Evolutionary conservation across 495 filamentous ascomycete species (phyloP), one percentile per base, ranked within the genome.

Genomic region (Poronia punctata): DNA sequence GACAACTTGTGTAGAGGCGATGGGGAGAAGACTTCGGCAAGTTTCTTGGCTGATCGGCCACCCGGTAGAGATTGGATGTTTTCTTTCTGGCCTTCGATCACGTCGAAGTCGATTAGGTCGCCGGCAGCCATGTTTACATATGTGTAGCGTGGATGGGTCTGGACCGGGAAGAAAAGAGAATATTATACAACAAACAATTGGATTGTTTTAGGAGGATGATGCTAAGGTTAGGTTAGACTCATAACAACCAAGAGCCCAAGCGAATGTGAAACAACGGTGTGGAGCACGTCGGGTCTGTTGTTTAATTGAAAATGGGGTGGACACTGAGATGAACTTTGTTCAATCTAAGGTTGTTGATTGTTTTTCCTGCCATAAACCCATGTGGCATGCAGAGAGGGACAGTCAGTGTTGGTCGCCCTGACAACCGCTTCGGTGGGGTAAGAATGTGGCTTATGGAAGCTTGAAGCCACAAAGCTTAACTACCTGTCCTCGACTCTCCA

Each of bases 71-170:
- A 82, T 56, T 95, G 88, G 28, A 97, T 94, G 56, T 98, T 97
- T 64, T 98, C 92, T 64, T 98, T 98, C 54, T 95, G 88, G 29
- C 73, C 75, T 60, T 98, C 92, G 65, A 98, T 97, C 46, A 96
- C 79, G 46, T 94, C 84, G 71, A 98, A 97, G 62, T 93, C 78
- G 56, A 95, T 85, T 11, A 70, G 50, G 57, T 74, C 66, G 42
- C 67, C 66, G 40, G 57, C 61, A 45, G 68, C 62, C 70, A 75
- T 77, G 39, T 52, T 67, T 24, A n/a, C 33, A 24, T 18, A n/a
- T 27, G 29, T 35, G 7, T 10, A 40, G 48, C 48, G 40, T 34
- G 36, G 16, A 38, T 24, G 46, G n/a, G 30, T 43, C 45, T 45
- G 42, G 23, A 38, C 10, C 15, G 34, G 43, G 38, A 17, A 5